Percentiles rank a stretch among this genome's conserved stretches.
Conservation (phyloP, 2,329 filamentous ascomycete genomes). For the Coleophoma cylindrospora region DNA sequence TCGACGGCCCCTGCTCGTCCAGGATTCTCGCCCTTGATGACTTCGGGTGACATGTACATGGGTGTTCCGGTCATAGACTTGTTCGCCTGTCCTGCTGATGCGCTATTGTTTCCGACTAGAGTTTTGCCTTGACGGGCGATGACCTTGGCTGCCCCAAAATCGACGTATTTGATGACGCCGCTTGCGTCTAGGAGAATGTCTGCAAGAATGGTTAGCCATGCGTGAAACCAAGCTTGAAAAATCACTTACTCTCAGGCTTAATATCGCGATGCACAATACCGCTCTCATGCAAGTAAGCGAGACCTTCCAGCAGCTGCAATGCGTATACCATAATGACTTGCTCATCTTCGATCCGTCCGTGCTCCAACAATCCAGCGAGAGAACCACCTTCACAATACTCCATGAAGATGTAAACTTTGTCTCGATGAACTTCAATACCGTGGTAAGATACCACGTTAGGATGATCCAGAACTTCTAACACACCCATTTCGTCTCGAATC, state of each 20-base stretch:
- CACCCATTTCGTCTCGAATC: conserved; percentile 95
- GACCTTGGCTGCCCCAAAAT: conserved; percentile 95
- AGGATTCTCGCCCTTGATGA: conserved; percentile 83
- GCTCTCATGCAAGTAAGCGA: conserved; percentile 88
- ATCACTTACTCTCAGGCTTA: conserved; percentile 88
- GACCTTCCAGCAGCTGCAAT: conserved; percentile 86
- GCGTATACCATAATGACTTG: conserved; percentile 97
- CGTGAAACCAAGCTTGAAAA: neutral
- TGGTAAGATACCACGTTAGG: conserved; percentile 98
- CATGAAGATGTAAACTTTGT: conserved; percentile 99
- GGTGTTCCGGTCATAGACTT: conserved; percentile 96
- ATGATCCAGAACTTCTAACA: conserved; percentile 91
- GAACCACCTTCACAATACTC: conserved; percentile 97
- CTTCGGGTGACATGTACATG: conserved; percentile 99
- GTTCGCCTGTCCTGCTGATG: conserved; percentile 55
- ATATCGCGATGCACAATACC: conserved; percentile 95
- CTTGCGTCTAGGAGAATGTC: conserved; percentile 96
- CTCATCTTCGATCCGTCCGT: conserved; percentile 96
- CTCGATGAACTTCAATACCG: conserved; percentile 94
- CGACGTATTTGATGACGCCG: conserved; percentile 97
- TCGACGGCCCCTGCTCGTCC: conserved; percentile 85
- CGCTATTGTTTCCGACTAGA: conserved; percentile 58
- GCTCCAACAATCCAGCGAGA: conserved; percentile 81
- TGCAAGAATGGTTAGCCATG: conserved; percentile 27
- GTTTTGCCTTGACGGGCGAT: conserved; percentile 93